Evolutionary conservation across 148 eudicot genomes (phyloP).

Genomic region (Camellia japonica): DNA sequence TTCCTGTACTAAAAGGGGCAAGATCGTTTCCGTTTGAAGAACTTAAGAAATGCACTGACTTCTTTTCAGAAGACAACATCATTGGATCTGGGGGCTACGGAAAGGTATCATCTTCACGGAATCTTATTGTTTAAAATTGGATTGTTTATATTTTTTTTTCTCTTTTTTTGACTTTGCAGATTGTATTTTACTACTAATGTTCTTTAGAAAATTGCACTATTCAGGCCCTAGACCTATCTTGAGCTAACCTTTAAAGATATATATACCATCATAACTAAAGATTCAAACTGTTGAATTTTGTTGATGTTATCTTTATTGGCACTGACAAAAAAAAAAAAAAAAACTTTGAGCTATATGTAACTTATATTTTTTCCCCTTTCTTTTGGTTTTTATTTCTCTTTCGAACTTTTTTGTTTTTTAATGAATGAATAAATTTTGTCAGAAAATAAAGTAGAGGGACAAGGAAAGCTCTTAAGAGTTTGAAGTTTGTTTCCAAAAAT

Average conservation of each 20-base stretch:
- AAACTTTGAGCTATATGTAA: not conserved
- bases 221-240: not conserved
- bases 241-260: not conserved
- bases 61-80: conserved; percentile 48
- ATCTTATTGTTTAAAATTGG: not conserved
- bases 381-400: not conserved
- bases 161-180: not conserved
- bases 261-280: not conserved
- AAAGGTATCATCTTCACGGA: conserved; percentile 36
- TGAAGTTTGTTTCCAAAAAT: not conserved
- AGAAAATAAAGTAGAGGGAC: not conserved
- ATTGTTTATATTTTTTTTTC: not conserved
- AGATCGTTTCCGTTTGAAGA: conserved; percentile 68
- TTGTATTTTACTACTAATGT: not conserved
- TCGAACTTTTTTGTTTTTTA: not conserved
- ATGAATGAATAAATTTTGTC: not conserved
- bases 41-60: conserved; percentile 41
- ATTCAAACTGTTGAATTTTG: not conserved
- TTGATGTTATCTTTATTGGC: not conserved
- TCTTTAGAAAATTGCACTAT: not conserved
- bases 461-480: not conserved
- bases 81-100: conserved; percentile 78
- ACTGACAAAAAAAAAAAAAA: not conserved
- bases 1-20: conserved; percentile 63
- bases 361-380: not conserved